These are phyloP conservation scores for Aspergillus floridensis DNA, from an alignment of 2,329 filamentous ascomycete species.

Conservation along the genomic window DNA sequence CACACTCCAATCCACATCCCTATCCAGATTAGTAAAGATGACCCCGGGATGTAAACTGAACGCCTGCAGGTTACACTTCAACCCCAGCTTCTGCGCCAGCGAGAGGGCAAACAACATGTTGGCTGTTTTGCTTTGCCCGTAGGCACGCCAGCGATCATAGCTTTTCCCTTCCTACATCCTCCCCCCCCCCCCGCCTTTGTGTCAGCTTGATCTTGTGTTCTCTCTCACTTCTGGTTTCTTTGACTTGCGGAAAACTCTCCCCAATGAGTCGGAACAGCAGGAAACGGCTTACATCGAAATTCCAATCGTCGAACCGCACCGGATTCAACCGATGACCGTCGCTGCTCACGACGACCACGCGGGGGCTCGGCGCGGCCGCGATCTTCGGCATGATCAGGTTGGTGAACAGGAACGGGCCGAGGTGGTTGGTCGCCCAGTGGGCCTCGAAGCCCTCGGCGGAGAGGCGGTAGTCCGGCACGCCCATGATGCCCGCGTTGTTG, in stretches of 20 bases:
- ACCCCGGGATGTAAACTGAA: slow-evolving; percentile 30
- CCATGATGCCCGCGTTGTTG: slow-evolving; percentile 47
- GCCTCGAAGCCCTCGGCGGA: slow-evolving; percentile 40
- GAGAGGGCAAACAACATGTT: slow-evolving; percentile 45
- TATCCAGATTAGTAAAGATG: slow-evolving; percentile 23
- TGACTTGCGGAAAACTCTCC: too few relatives aligned
- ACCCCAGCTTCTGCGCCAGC: slow-evolving; percentile 30
- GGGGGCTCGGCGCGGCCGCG: slow-evolving; percentile 15
- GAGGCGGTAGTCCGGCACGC: slow-evolving; percentile 21
- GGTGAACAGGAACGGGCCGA: slow-evolving; percentile 42
- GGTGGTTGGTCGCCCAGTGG: slow-evolving; percentile 40
- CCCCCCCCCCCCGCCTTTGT: too few relatives aligned
- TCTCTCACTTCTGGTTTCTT: too few relatives aligned
- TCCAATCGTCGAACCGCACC: slow-evolving; percentile 43
- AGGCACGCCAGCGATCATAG: slow-evolving; percentile 37
- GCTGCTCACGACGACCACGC: slow-evolving; percentile 34
- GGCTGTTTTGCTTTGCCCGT: slow-evolving; percentile 49
- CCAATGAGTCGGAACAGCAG: too few relatives aligned
- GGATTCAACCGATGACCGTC: slow-evolving; percentile 45
- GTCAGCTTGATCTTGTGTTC: too few relatives aligned
- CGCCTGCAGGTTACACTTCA: slow-evolving; percentile 21
- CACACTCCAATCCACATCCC: slow-evolving; percentile 5
- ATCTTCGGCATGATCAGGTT: slow-evolving; percentile 39
- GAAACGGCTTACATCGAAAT: slow-evolving; percentile 37
- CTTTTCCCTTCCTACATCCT: slow-evolving; percentile 21